These are phyloP conservation scores for Macroventuria anomochaeta DNA, from an alignment of 2,329 filamentous ascomycete genomes.

Conservation along the genomic window DNA sequence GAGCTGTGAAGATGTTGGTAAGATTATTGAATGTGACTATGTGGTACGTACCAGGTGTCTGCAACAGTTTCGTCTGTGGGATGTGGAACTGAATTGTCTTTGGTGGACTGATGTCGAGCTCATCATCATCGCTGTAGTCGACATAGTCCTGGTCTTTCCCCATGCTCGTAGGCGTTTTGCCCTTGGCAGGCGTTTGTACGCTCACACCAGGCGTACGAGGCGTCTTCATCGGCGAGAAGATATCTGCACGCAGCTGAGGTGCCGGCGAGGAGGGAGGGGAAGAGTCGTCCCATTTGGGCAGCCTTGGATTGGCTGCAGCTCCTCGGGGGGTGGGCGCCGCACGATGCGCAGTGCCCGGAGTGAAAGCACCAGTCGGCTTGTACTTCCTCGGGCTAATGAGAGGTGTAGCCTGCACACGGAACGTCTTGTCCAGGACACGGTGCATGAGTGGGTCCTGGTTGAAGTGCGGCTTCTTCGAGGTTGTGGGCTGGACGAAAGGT, in stretches of 20 bases:
- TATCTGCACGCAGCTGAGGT: slow-evolving; percentile 82
- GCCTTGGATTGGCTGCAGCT: slow-evolving; percentile 24
- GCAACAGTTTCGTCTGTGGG: slow-evolving; percentile 76
- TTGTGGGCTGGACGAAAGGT: slow-evolving; percentile 57
- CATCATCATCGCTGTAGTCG: slow-evolving; percentile 75
- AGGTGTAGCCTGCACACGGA: slow-evolving; percentile 90
- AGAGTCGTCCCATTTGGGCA: slow-evolving; percentile 50
- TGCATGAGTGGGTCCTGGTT: slow-evolving; percentile 82
- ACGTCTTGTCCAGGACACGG: slow-evolving; percentile 92
- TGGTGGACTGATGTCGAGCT: slow-evolving; percentile 76
- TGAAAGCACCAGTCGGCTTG: slow-evolving; percentile 48
- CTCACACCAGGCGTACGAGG: slow-evolving; percentile 79
- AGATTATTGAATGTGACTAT: not conserved
- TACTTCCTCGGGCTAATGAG: slow-evolving; percentile 67
- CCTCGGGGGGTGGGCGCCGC: slow-evolving; percentile 34
- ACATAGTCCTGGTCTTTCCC: slow-evolving; percentile 58
- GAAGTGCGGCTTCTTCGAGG: slow-evolving; percentile 37
- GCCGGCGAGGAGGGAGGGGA: slow-evolving; percentile 65
- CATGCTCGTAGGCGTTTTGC: slow-evolving; percentile 56
- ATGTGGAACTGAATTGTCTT: slow-evolving; percentile 91
- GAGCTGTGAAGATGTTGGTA: slow-evolving; percentile 57
- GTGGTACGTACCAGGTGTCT: slow-evolving; percentile 71
- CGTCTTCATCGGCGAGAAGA: slow-evolving; percentile 77
- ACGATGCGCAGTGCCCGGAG: slow-evolving; percentile 46
- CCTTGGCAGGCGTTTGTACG: slow-evolving; percentile 72